These are phyloP conservation scores for Medakamo hakoo DNA, from an alignment of 139 green algal genomes.

Conservation along the genomic window DNA sequence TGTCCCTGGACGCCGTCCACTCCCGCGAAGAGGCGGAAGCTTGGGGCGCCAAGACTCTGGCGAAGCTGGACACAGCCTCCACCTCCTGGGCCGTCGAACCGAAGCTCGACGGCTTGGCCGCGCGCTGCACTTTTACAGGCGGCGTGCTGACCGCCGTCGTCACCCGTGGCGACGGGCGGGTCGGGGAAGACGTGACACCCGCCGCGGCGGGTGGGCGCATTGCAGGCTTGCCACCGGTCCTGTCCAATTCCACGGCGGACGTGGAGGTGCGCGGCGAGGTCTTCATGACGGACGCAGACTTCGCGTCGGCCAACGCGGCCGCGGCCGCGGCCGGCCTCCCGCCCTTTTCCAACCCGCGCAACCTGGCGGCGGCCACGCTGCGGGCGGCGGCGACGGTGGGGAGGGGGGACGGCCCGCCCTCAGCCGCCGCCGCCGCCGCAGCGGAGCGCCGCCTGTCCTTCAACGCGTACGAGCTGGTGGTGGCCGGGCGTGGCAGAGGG, in stretches of 20 bases:
- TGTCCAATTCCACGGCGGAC: neutral
- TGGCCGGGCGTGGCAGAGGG: neutral
- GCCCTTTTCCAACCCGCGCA: slow-evolving; percentile 31
- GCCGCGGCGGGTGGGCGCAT: slow-evolving; percentile 14
- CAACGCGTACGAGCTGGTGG: slow-evolving; percentile 16
- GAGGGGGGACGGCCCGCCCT: neutral
- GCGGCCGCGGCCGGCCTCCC: slow-evolving; percentile 1
- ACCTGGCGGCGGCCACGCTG: slow-evolving; percentile 21
- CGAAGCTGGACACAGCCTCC: neutral
- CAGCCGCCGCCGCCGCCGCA: no score
- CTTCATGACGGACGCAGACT: slow-evolving; percentile 17
- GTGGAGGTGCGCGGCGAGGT: slow-evolving; percentile 33
- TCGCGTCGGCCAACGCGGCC: neutral
- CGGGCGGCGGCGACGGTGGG: neutral
- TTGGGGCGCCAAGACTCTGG: slow-evolving; percentile 1
- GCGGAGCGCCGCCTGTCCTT: slow-evolving; percentile 28
- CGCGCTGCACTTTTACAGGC: slow-evolving; percentile 18
- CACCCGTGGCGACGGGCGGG: slow-evolving; percentile 26
- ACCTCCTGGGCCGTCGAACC: slow-evolving; percentile 28
- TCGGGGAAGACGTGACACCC: slow-evolving; percentile 37
- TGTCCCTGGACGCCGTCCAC: slow-evolving; percentile 9
- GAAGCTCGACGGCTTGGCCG: slow-evolving; percentile 38
- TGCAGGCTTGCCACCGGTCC: slow-evolving; percentile 8
- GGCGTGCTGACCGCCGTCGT: slow-evolving; percentile 11
- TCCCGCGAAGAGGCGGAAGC: neutral